Evolutionary conservation across 164 flowering plant genomes (phyloP), one percentile per base, ranked within the genome.

Genomic region (grape (Vitis vinifera)): DNA sequence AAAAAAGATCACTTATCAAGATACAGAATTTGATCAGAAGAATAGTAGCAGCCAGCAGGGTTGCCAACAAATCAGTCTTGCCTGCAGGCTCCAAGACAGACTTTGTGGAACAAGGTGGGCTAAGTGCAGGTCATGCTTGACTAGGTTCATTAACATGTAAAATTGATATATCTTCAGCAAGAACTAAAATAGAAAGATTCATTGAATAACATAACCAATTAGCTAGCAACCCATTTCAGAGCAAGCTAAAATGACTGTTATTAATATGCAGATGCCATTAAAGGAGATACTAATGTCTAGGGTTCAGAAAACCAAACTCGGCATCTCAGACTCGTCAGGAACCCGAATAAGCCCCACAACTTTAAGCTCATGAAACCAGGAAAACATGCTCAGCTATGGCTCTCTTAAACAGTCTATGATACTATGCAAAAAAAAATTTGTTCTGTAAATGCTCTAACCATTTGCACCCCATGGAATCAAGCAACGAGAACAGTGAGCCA

Each of bases 401-500:
- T 57, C 47, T 51, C 23, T 29, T 9, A 3, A 17, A 66, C 53
- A 50, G 19, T 23, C 27, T 23, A 23, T 23, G 27, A 23, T 23
- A 23, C 12, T 12, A 31, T 13, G 0, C 47, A 30, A 15, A 12
- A 51, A 17, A 16, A 10, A 6, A 44, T 3, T 14, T 51, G 27
- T 1, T 23, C 27, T 23, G 52, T 52, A 47, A 50, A 9, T 56
- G 10, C 13, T 15, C 85, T 78, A 62, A 85, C 88, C 81, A 75
- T 81, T 85, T 67, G 66, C 72, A 51, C 76, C 73, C 88, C 88
- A 85, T 30, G 88, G 83, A 72, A 85, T 81, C 78, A 79, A 76
- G 75, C 88, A 82, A 52, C 83, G 85, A 65, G 82, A 82, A 68
- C 82, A 79, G 53, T 83, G 86, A 65, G 84, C 81, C 84, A 84